These are phyloP conservation scores for Ophiognomonia clavigignenti-juglandacearum DNA, from an alignment of 2,329 filamentous ascomycete species.

Conservation along the genomic window DNA sequence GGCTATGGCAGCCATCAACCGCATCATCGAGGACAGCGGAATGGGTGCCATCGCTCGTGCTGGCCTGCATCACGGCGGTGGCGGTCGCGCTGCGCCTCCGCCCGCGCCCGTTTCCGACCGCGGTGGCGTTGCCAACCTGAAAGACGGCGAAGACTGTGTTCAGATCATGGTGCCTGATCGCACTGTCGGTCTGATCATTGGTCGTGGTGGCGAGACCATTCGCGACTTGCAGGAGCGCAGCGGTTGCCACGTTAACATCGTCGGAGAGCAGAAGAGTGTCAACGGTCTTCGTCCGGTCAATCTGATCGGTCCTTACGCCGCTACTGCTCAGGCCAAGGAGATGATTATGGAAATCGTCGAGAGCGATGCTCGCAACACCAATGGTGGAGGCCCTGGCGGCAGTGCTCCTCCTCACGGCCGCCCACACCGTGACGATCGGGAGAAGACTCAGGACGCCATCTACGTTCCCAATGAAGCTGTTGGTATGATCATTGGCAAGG, in stretches of 20 bases:
- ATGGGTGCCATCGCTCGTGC: conserved; percentile 47
- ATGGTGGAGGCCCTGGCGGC: conserved; percentile 18
- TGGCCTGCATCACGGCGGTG: conserved; percentile 40
- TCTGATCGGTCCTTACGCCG: conserved; percentile 72
- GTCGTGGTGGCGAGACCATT: conserved; percentile 89
- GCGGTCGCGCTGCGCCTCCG: conserved; percentile 27
- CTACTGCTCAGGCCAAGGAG: conserved; percentile 75
- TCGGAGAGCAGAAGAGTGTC: conserved; percentile 87
- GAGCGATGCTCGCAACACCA: conserved; percentile 66
- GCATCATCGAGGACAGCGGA: conserved; percentile 82
- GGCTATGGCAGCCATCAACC: conserved; percentile 78
- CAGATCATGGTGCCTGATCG: conserved; percentile 95
- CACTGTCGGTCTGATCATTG: conserved; percentile 88
- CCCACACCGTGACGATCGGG: conserved; percentile 37
- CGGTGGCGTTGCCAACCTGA: conserved; percentile 43
- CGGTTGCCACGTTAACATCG: conserved; percentile 94
- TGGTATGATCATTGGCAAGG: conserved; percentile 95
- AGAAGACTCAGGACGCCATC: conserved; percentile 78
- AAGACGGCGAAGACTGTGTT: conserved; percentile 78
- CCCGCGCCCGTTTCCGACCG: conserved; percentile 4
- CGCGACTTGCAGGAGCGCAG: conserved; percentile 86
- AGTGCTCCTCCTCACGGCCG: conserved; percentile 33
- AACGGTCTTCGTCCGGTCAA: conserved; percentile 88
- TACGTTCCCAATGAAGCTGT: conserved; percentile 86
- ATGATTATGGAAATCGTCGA: conserved; percentile 92